Base-by-base conservation (phyloP, 2,329 filamentous ascomycete species). In the Diaporthe caulivora region DNA sequence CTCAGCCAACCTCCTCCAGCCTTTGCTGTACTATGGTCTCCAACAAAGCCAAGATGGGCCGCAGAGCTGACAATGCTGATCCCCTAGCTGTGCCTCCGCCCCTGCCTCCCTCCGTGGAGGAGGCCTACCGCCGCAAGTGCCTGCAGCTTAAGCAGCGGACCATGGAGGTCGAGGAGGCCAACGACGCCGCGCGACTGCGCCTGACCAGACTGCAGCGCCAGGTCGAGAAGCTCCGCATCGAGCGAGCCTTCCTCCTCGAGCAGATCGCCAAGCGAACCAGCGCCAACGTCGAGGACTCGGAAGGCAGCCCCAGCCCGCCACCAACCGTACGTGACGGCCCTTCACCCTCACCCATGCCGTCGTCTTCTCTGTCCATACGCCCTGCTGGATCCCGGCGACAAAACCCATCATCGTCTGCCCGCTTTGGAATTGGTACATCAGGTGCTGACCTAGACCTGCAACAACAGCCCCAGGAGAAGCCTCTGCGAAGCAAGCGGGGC, bases 121-220 rank as follows among this genome's bases (percentile, higher is more conserved):
- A 96, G 82, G 95, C 96, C 67, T 99, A 98, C 84, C 95, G 97
- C 79, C 91, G 94, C 77, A 98, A 99, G 90, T 98, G 96, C 83
- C 95, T 98, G 81, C 94, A 97, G 79, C 90, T 99, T 29, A 97
- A 97, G 85, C 93, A 94, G 79, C 93, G 97, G 75, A 94, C 97
- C 76, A 93, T 92, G 81, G 95, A 98, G 82, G 94, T 98, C 78
- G 95, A 98, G 82, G 92, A 95, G 74, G 93, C 95, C 80, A 98
- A 98, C 82, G 95, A 98, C 79, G 90, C 93, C 72, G 93, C 94
- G 60, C 91, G 94, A 70, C 86, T 94, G 70, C 93, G 95, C 68
- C 93, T 98, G 76, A 87, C 90, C 53, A 93, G 95, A 62, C 90
- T 97, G 75, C 92, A 94, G 82, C 92, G 95, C 76, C 93, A 94